These are phyloP conservation scores for Salix udensis DNA, from an alignment of 345 rosid genomes.

Conservation along the genomic window DNA sequence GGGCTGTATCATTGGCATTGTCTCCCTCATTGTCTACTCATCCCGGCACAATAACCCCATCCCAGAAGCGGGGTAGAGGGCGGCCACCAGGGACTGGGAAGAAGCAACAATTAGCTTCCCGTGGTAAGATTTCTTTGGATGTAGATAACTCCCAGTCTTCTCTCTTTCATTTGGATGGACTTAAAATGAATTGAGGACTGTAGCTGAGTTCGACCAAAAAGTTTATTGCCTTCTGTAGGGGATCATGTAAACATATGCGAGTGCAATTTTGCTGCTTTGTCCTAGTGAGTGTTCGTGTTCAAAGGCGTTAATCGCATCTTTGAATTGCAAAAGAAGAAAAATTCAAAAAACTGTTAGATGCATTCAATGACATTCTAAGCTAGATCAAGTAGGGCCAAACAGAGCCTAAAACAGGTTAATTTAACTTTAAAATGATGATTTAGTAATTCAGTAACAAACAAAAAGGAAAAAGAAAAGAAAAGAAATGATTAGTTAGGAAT, in stretches of 20 bases:
- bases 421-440: not conserved
- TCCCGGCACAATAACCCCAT: constrained; percentile 47
- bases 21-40: constrained; percentile 60
- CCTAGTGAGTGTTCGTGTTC: not conserved
- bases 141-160: too few species aligned
- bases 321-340: not conserved
- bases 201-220: not conserved
- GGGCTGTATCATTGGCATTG: constrained; percentile 71
- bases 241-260: not conserved
- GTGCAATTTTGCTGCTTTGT: not conserved
- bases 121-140: constrained; percentile 40
- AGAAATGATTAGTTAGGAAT: not conserved
- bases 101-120: constrained; percentile 67
- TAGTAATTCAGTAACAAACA: not conserved
- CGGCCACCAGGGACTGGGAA: constrained; percentile 83
- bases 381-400: not conserved
- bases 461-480: not conserved
- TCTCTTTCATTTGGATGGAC: not conserved
- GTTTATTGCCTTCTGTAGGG: not conserved
- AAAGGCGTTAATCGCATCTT: not conserved
- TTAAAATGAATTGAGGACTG: not conserved
- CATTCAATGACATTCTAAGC: not conserved
- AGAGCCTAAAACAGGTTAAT: not conserved
- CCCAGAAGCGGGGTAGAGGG: constrained; percentile 86
- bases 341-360: not conserved